A percentile compares a stretch with the other conserved stretches of the same genome.
phyloP scores from a whole-genome alignment of 2,329 filamentous ascomycete genomes.

The Calonectria leucothoes region DNA sequence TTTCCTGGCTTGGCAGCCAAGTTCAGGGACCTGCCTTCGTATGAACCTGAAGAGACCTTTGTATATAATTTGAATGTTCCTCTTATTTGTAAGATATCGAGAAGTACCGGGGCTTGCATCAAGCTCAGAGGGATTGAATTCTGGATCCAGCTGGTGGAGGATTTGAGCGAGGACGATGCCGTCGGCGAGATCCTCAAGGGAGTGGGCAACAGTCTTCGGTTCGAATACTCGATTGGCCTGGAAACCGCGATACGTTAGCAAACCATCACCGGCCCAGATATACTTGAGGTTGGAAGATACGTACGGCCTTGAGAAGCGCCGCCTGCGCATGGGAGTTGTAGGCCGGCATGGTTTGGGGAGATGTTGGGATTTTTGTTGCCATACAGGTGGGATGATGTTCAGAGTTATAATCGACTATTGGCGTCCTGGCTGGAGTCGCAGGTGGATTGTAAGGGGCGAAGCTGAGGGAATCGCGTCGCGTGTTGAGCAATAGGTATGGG shows the following conservation, averaged over 20 bases:
- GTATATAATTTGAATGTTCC: constrained; percentile 65
- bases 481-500: constrained; percentile 30
- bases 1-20: constrained; percentile 63
- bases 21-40: constrained; percentile 61
- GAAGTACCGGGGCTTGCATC: constrained; percentile 57
- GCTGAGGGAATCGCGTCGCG: constrained; percentile 42
- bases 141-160: constrained; percentile 67
- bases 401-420: background rate
- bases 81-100: constrained; percentile 60
- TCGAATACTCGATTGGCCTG: constrained; percentile 55
- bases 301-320: constrained; percentile 68
- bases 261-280: constrained; percentile 13
- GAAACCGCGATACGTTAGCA: constrained; percentile 25
- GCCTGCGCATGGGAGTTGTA: constrained; percentile 59
- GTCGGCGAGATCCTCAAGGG: constrained; percentile 64
- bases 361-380: constrained; percentile 15
- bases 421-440: constrained; percentile 21
- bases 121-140: constrained; percentile 67
- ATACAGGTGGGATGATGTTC: constrained; percentile 6
- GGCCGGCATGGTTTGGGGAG: constrained; percentile 46
- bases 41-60: constrained; percentile 68
- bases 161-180: constrained; percentile 66
- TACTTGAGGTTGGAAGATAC: constrained; percentile 35
- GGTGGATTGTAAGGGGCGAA: constrained; percentile 18
- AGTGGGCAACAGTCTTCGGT: constrained; percentile 58